phyloP scores from a whole-genome alignment of 2,329 filamentous ascomycete genomes.

The Aspergillus sclerotialis region DNA sequence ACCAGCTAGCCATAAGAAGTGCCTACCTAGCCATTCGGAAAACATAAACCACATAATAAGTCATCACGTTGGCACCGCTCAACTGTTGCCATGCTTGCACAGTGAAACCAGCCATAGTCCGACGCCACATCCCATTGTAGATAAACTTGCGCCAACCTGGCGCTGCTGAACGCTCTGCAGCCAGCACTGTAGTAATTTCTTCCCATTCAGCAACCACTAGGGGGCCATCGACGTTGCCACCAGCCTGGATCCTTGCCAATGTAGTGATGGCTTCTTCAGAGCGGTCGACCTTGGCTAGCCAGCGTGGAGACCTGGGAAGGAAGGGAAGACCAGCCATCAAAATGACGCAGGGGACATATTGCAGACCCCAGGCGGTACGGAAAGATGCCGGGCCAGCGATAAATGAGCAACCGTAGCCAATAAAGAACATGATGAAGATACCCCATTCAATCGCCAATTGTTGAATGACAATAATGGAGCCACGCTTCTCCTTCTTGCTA shows the following conservation, averaged over 20 bases:
- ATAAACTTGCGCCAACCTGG: conserved; percentile 39
- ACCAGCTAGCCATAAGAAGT: conserved; percentile 1
- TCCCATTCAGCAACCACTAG: conserved; percentile 44
- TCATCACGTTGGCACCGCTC: conserved; percentile 34
- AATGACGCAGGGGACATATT: conserved; percentile 55
- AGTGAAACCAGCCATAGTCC: conserved; percentile 49
- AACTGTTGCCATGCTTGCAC: conserved; percentile 53
- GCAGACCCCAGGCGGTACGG: conserved; percentile 59
- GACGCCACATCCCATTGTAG: conserved; percentile 53
- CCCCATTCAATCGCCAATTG: conserved; percentile 70
- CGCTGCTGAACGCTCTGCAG: conserved; percentile 32
- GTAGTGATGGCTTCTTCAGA: conserved; percentile 47
- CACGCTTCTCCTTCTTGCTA: conserved; percentile 45
- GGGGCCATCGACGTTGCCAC: conserved; percentile 39
- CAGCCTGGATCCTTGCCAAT: conserved; percentile 40
- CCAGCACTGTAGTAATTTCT: conserved; percentile 38
- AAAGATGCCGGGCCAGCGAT: conserved; percentile 54
- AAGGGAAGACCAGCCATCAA: conserved; percentile 49
- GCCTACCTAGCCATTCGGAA: conserved; percentile 28
- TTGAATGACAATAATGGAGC: conserved; percentile 62
- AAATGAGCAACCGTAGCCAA: conserved; percentile 56
- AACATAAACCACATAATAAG: conserved; percentile 31
- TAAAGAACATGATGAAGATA: conserved; percentile 63
- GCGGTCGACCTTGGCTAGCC: conserved; percentile 56
- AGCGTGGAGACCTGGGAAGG: conserved; percentile 54